Conservation (phyloP, 148 eudicot species). For the Suaeda aralocaspica region DNA sequence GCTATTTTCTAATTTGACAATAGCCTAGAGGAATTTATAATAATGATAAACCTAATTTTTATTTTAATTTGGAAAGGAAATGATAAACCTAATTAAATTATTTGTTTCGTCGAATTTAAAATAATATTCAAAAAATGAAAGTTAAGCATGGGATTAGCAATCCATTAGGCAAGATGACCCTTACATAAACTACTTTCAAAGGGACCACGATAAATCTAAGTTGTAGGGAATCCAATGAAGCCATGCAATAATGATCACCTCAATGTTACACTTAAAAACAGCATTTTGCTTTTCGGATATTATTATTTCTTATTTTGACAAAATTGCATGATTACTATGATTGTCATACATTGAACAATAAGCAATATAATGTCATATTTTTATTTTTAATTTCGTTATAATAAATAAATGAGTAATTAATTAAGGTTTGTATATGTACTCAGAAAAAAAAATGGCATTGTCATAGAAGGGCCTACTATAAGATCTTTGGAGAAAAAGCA, state of each 20-base stretch:
- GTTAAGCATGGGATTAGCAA: not conserved
- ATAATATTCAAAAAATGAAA: not conserved
- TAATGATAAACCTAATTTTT: too few relatives aligned
- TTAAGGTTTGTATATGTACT: not conserved
- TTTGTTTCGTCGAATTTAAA: too few relatives aligned
- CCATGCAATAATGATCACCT: conserved; percentile 19
- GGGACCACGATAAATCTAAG: conserved; percentile 26
- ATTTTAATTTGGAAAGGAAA: too few relatives aligned
- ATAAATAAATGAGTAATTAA: too few relatives aligned
- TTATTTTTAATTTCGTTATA: too few relatives aligned
- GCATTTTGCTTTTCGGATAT: conserved; percentile 21
- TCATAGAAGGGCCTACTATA: not conserved
- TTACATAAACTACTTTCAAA: not conserved
- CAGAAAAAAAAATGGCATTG: not conserved
- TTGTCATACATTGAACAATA: conserved; percentile 24
- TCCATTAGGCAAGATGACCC: conserved; percentile 9
- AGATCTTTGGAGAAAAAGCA: conserved; percentile 1
- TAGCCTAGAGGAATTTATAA: too few relatives aligned
- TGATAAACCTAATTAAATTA: too few relatives aligned
- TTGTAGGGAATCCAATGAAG: conserved; percentile 28
- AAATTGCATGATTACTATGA: conserved; percentile 21
- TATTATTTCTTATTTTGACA: conserved; percentile 28
- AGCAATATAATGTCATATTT: not conserved
- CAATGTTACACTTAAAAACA: conserved; percentile 11
- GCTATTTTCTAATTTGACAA: too few relatives aligned